A percentile compares a stretch with the other conserved stretches of the same genome.
These are phyloP conservation scores for Clitocybe nebularis DNA, from an alignment of 1,284 basidiomycete species.

Conservation along the genomic window DNA sequence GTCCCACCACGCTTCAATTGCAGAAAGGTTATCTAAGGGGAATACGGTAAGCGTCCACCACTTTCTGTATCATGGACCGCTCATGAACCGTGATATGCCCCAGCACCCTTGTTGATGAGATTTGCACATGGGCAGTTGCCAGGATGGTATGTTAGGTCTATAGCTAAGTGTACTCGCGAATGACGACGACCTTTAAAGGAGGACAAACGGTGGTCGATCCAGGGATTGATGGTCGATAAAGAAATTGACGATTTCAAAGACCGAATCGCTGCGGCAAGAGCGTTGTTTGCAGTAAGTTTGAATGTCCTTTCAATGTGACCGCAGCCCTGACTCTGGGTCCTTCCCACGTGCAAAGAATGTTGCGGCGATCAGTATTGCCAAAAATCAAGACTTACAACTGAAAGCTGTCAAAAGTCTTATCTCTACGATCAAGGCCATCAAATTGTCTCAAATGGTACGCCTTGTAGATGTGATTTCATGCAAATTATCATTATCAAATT, in stretches of 20 bases:
- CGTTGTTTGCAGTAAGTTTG: constrained; percentile 2
- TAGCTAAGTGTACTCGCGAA: no score
- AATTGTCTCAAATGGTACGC: no score
- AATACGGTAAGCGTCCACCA: background rate
- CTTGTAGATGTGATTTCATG: no score
- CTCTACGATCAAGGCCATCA: background rate
- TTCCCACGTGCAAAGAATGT: background rate
- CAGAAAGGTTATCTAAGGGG: background rate
- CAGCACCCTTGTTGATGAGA: constrained; percentile 7
- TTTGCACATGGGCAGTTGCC: constrained; percentile 7
- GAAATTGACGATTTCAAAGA: constrained; percentile 6
- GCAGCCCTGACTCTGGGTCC: background rate
- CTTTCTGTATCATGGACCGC: background rate
- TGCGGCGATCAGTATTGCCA: background rate
- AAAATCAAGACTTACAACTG: background rate
- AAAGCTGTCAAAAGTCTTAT: no score
- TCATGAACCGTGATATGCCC: no score
- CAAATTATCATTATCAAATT: no score
- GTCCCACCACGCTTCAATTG: no score
- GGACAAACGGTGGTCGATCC: constrained; percentile 2
- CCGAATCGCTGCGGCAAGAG: background rate
- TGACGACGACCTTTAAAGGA: background rate
- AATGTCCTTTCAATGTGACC: background rate
- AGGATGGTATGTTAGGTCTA: constrained; percentile 4
- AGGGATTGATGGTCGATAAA: constrained; percentile 1